phyloP scores from a whole-genome alignment of 2,329 filamentous ascomycete genomes.

The Epichloe sp. region DNA sequence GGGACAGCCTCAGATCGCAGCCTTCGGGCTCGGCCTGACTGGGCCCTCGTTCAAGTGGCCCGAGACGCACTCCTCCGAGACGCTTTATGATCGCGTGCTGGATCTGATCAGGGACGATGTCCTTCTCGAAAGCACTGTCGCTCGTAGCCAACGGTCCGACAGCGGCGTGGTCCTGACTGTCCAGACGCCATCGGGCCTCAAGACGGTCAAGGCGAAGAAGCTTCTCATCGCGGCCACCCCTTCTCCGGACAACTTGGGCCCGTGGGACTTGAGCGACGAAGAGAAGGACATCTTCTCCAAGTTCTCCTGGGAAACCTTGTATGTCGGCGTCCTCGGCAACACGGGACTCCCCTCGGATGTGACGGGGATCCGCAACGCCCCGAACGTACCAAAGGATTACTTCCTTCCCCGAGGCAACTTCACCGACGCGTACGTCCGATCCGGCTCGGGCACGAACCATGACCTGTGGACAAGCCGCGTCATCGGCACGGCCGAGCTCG shows the following conservation, averaged over 20 bases:
- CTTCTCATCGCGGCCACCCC: constrained; percentile 17
- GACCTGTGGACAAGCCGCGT: background rate
- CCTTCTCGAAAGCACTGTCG: background rate
- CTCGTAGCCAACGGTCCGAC: background rate
- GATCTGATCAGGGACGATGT: background rate
- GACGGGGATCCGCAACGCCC: background rate
- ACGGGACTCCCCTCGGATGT: constrained; percentile 2
- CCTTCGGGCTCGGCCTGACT: background rate
- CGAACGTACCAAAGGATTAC: background rate
- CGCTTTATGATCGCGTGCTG: background rate
- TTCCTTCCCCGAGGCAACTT: background rate
- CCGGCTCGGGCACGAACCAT: background rate
- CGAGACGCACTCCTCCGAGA: background rate
- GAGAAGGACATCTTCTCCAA: constrained; percentile 15
- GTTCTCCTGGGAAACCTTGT: constrained; percentile 12
- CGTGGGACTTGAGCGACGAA: constrained; percentile 13
- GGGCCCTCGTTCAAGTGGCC: constrained; percentile 1
- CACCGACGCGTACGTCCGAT: background rate
- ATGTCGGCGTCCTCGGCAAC: constrained; percentile 12
- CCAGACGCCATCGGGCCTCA: background rate
- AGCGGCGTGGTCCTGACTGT: background rate
- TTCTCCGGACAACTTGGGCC: constrained; percentile 11
- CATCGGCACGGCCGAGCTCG: background rate
- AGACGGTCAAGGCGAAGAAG: constrained; percentile 11
- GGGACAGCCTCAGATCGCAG: background rate